These are phyloP conservation scores for Nosema granulosis DNA, from an alignment of 371 early-diverging fungal species.

Conservation along the genomic window DNA sequence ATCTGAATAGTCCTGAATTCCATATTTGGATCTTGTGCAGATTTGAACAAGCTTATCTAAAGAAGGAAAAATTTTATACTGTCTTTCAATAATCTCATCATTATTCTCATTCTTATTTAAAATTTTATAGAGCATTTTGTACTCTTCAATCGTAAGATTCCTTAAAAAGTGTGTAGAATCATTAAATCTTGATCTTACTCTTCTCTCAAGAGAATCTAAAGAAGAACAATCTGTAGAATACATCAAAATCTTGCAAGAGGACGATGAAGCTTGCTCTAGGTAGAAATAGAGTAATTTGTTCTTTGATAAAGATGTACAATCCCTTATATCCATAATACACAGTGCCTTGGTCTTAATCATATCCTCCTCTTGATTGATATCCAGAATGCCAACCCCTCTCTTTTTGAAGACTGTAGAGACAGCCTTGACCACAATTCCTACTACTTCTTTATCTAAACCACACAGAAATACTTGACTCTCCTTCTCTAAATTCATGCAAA, in stretches of 20 bases:
- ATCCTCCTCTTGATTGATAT: slow-evolving; percentile 8
- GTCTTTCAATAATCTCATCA: neutral
- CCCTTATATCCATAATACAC: slow-evolving; percentile 39
- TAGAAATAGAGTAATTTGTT: slow-evolving; percentile 54
- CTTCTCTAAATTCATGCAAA: neutral
- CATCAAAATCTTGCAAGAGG: slow-evolving; percentile 27
- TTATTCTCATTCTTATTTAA: neutral
- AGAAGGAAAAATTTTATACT: neutral
- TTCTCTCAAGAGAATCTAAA: slow-evolving; percentile 50
- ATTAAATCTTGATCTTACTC: slow-evolving; percentile 52
- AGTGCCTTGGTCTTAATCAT: slow-evolving; percentile 30
- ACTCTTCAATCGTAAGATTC: slow-evolving; percentile 16
- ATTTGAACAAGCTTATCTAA: neutral
- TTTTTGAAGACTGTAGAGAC: neutral
- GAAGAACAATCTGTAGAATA: slow-evolving; percentile 21
- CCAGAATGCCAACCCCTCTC: neutral
- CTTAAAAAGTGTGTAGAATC: slow-evolving; percentile 39
- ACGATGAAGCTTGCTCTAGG: slow-evolving; percentile 28
- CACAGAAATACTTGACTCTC: neutral
- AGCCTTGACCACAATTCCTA: neutral
- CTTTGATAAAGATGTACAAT: neutral
- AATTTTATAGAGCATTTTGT: neutral
- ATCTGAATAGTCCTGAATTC: neutral
- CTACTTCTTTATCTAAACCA: slow-evolving; percentile 11
- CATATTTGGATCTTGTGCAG: slow-evolving; percentile 24